A percentile compares a stretch with the other conserved stretches of the same genome.
Conservation (phyloP, 106 monocot genomes). For the Narthecium ossifragum region DNA sequence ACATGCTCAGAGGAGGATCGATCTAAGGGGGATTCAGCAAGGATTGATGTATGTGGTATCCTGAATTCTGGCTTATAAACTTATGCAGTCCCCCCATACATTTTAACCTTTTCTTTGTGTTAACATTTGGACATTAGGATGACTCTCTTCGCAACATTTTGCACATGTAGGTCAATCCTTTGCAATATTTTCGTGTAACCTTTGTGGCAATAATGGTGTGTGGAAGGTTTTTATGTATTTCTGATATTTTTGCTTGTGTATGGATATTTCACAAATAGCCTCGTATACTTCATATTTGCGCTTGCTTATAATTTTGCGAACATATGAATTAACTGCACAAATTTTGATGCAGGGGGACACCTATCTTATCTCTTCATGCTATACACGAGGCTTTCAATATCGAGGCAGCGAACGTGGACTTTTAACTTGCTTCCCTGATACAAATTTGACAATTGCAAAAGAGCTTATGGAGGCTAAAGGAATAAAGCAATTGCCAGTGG, state of each 20-base stretch:
- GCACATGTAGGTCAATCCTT: too few species aligned
- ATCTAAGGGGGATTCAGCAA: slow-evolving; percentile 24
- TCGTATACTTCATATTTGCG: too few species aligned
- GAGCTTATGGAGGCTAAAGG: slow-evolving; percentile 98
- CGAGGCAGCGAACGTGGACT: slow-evolving; percentile 71
- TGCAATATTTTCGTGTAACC: too few species aligned
- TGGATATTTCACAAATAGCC: too few species aligned
- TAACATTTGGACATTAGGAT: too few species aligned
- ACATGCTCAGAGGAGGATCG: slow-evolving; percentile 10
- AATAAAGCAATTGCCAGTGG: slow-evolving; percentile 88
- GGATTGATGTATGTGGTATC: slow-evolving; percentile 42
- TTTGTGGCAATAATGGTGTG: too few species aligned
- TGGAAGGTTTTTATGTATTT: too few species aligned
- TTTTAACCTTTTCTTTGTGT: too few species aligned
- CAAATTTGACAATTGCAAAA: slow-evolving; percentile 81
- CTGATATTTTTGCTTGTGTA: too few species aligned
- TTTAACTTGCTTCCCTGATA: slow-evolving; percentile 87
- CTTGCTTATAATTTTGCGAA: neutral
- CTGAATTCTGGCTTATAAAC: too few species aligned
- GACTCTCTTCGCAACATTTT: too few species aligned
- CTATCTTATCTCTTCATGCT: slow-evolving; percentile 51
- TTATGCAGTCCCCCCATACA: too few species aligned
- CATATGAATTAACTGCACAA: neutral
- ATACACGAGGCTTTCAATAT: slow-evolving; percentile 69
- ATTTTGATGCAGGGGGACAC: slow-evolving; percentile 41